Evolutionary conservation across 2,329 filamentous ascomycete species (phyloP), one percentile per base, ranked within the genome.

Genomic region (Pseudocercospora musae): DNA sequence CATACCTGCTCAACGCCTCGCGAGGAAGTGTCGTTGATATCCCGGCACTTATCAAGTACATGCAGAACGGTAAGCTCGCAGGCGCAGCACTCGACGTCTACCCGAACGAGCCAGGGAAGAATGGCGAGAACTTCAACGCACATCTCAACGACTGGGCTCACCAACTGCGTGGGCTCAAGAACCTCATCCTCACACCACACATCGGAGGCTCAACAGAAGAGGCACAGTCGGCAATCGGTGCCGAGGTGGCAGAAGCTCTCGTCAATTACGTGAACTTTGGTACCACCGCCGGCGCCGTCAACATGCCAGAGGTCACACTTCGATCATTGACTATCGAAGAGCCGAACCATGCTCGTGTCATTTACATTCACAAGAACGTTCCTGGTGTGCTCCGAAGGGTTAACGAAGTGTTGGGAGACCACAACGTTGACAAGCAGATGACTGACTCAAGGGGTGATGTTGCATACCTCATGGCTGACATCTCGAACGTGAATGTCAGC

Each of bases 401-500:
- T 69, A 99, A 99, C 82, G 91, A 95, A 73, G 92, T 98, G 66
- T 84, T 99, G 53, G 91, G 90, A 48, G 88, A 96, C 73, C 93
- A 99, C 82, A 99, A 99, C 77, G 93, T 99, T 70, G 94, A 97
- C 81, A 98, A 98, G 84, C 95, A 99, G 80, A 98, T 96, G 82
- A 95, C 91, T 56, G 95, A 98, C 77, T 96, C 90, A 79, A 89
- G 89, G 80, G 94, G 92, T 70, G 94, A 98, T 75, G 89, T 91
- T 68, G 95, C 95, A 20, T 99, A 99, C 76, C 82, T 99, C 66
- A 97, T 99, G 93, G 95, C 95, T 7, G 95, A 99, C 80, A 90
- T 99, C 72, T 96, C 92, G 79, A 87, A 90, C 66, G 92, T 98
- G 70, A 87, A 89, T 72, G 84, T 86, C 56, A 83, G 82, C 44